Base-by-base conservation (phyloP, 305 asterid species). In the Fraxinus dipetala region DNA sequence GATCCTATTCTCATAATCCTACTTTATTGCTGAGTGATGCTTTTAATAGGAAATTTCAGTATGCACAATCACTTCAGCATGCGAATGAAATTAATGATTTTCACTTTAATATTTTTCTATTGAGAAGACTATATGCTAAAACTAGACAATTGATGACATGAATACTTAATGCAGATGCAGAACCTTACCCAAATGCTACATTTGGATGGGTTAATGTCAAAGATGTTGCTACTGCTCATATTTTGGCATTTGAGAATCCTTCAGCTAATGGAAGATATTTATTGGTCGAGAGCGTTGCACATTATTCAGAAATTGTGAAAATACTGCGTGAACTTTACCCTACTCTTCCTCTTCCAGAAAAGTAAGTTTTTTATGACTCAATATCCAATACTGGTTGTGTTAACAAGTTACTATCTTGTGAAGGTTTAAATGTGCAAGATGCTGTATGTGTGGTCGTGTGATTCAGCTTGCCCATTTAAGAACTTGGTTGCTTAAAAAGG, bases 181-280 rank as follows among this genome's bases (percentile, higher is more conserved):
- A 84, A 36, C 84, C 89, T 63, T 91, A 85, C 79, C 89, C 87
- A 74, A 91, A 89, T 79, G 59, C 86, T 35, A 13, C 87, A 36
- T 84, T 88, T 77, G 92, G 91, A 69, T 91, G 94, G 94, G 86
- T 91, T 70, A 86, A 91, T 78, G 94, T 89, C 54, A 89, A 86
- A 84, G 92, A 90, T 83, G 92, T 89, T 14, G 94, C 94, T 0
- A 74, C 82, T 32, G 91, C 93, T 54, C 93, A 89, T 78, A 81
- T 91, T 80, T 87, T 85, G 2, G 94, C 89, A 34, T 88, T 83
- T 72, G 94, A 91, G 79, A 88, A 86, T 65, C 91, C 92, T 18
- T 82, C 84, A 1, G 91, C 90, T 79, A 85, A 81, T 77, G 94
- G 94, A 54, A 88, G 92, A 83, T 88, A 88, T 51, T 86, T 87